Conservation (phyloP, 2,329 filamentous ascomycete genomes). For the Sarocladium oryzae region DNA sequence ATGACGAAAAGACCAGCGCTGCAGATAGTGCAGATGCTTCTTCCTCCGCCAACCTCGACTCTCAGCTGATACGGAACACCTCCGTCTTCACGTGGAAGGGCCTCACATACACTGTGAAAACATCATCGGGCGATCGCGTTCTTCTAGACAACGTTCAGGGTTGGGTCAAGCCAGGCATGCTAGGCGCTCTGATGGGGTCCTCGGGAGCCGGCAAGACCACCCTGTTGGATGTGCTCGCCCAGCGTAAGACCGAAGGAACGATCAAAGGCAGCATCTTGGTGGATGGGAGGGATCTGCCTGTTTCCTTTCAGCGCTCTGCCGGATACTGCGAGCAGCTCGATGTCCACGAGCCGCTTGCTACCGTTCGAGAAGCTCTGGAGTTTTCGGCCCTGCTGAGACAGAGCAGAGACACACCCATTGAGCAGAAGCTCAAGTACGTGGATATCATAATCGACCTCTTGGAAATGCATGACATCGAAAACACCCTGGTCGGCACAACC, state of each 20-base stretch:
- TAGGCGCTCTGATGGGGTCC: slow-evolving; percentile 75
- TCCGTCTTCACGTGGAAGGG: slow-evolving; percentile 59
- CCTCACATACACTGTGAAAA: slow-evolving; percentile 65
- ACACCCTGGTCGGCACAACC: slow-evolving; percentile 53
- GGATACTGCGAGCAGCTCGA: slow-evolving; percentile 67
- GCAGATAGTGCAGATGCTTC: neutral
- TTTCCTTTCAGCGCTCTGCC: slow-evolving; percentile 59
- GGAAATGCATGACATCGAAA: slow-evolving; percentile 56
- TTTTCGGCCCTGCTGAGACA: slow-evolving; percentile 62
- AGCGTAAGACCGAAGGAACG: slow-evolving; percentile 56
- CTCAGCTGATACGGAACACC: neutral
- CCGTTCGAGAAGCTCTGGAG: slow-evolving; percentile 59
- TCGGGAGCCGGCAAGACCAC: slow-evolving; percentile 81
- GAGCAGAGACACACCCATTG: slow-evolving; percentile 41
- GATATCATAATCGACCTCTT: slow-evolving; percentile 59
- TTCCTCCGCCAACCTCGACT: neutral
- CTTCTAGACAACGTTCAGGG: slow-evolving; percentile 62
- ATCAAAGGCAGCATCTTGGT: slow-evolving; percentile 40
- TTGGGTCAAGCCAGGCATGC: slow-evolving; percentile 71
- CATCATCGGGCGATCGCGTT: slow-evolving; percentile 46
- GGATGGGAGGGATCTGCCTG: slow-evolving; percentile 51
- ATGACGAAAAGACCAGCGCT: neutral
- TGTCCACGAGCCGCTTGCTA: slow-evolving; percentile 58
- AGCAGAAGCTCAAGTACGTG: slow-evolving; percentile 62
- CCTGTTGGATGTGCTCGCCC: slow-evolving; percentile 60